Percentiles rank a stretch among this genome's conserved stretches.
Evolutionary conservation across 805 yeast genomes (phyloP).

Genomic region (Lipomyces japonicus): DNA sequence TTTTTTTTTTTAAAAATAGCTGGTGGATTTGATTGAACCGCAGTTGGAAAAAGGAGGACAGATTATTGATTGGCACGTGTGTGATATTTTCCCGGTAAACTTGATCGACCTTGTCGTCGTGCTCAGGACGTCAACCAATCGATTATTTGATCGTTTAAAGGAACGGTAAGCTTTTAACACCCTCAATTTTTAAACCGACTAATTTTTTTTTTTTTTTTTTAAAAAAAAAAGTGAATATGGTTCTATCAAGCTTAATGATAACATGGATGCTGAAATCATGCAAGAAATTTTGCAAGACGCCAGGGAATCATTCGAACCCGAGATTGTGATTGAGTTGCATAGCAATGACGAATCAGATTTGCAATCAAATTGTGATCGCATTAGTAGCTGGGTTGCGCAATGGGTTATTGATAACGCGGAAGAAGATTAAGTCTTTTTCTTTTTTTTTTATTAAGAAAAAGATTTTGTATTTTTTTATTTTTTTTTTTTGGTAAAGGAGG

Average conservation of each 20-base stretch:
- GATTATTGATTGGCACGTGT: constrained; percentile 96
- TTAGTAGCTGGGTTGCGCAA: constrained; percentile 65
- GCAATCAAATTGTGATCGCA: constrained; percentile 76
- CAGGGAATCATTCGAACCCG: constrained; percentile 69
- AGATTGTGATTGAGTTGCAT: constrained; percentile 73
- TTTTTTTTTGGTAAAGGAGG: neutral
- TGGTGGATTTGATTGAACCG: constrained; percentile 76
- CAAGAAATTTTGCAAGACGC: constrained; percentile 87
- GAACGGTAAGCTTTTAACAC: constrained; percentile 45
- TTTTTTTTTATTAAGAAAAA: too few species aligned
- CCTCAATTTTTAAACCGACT: too few species aligned
- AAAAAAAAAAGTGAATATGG: constrained; percentile 52
- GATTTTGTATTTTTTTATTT: neutral
- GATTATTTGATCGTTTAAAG: constrained; percentile 68
- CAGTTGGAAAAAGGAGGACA: constrained; percentile 78
- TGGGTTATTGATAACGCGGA: constrained; percentile 58
- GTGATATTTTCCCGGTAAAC: constrained; percentile 91
- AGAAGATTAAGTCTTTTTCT: constrained; percentile 7
- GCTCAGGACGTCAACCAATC: constrained; percentile 67
- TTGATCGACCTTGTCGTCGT: constrained; percentile 90
- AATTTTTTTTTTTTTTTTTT: neutral
- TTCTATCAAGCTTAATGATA: constrained; percentile 79
- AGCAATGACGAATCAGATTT: constrained; percentile 72
- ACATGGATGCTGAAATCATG: constrained; percentile 96
- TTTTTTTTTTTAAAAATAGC: constrained; percentile 19